These are phyloP conservation scores for Pseudoturritis turrita DNA, from an alignment of 345 rosid species.

Conservation along the genomic window DNA sequence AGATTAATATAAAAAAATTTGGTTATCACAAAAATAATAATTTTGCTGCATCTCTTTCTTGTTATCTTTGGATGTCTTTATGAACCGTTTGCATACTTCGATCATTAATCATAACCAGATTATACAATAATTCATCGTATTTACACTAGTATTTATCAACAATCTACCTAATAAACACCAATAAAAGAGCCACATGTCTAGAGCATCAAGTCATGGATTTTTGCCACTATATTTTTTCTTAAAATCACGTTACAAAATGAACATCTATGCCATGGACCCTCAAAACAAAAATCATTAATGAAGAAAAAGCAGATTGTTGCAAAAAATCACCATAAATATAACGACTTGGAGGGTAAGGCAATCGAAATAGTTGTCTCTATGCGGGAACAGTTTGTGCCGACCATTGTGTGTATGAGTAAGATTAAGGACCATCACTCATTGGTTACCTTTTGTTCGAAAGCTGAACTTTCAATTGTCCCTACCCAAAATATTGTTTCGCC, in stretches of 20 bases:
- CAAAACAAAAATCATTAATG: conserved; percentile 23
- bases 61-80: too few species aligned
- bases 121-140: neutral
- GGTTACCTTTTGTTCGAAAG: conserved; percentile 2
- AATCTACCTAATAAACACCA: neutral
- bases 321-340: neutral
- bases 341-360: conserved; percentile 24
- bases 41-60: too few species aligned
- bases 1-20: too few species aligned
- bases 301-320: conserved; percentile 11
- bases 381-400: conserved; percentile 33
- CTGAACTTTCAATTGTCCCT: conserved; percentile 18
- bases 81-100: too few species aligned
- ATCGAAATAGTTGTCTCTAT: conserved; percentile 5
- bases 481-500: neutral
- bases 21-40: too few species aligned
- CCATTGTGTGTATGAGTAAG: conserved; percentile 8
- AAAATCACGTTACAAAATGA: neutral
- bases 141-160: neutral
- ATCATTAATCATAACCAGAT: too few species aligned
- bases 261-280: conserved; percentile 3
- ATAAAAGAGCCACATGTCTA: neutral
- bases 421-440: conserved; percentile 18
- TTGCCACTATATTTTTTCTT: neutral
- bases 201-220: neutral